Conservation (phyloP, 169 alveolate species). For the Babesia microti region DNA sequence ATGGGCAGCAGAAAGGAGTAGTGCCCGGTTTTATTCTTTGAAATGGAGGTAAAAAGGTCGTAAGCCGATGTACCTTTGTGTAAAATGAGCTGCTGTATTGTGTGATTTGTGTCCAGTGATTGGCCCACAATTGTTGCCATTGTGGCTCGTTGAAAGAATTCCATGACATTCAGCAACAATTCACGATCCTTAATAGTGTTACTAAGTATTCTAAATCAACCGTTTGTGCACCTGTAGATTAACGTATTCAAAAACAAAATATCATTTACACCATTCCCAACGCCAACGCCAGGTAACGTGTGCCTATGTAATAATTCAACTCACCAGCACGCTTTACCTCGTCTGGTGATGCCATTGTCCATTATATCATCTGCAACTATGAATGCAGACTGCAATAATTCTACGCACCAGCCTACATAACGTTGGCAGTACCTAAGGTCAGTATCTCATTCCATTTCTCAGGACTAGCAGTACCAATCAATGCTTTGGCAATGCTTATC, state of each 20-base stretch:
- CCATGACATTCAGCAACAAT: constrained; percentile 24
- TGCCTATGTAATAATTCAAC: constrained; percentile 35
- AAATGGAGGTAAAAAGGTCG: constrained; percentile 23
- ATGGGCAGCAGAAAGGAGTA: constrained; percentile 60
- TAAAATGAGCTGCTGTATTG: constrained; percentile 18
- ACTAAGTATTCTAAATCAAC: constrained; percentile 18
- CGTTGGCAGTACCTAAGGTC: constrained; percentile 15
- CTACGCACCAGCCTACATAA: constrained; percentile 61
- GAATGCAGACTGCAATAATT: constrained; percentile 59
- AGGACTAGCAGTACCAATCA: constrained; percentile 17
- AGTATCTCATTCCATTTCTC: constrained; percentile 33
- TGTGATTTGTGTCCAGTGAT: constrained; percentile 52
- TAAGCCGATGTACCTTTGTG: constrained; percentile 21
- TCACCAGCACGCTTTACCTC: constrained; percentile 60
- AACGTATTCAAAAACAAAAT: constrained; percentile 47
- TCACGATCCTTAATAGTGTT: constrained; percentile 29
- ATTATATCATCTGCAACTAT: constrained; percentile 65
- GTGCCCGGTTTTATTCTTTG: constrained; percentile 55
- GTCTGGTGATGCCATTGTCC: constrained; percentile 55
- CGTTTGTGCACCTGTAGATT: constrained; percentile 40
- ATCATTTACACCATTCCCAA: constrained; percentile 60
- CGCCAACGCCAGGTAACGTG: constrained; percentile 53
- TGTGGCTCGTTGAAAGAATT: constrained; percentile 45
- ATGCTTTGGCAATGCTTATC: constrained; percentile 13
- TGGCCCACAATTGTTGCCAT: constrained; percentile 62